These are phyloP conservation scores for Parastagonospora nodorum DNA, from an alignment of 2,329 filamentous ascomycete genomes.

Conservation along the genomic window DNA sequence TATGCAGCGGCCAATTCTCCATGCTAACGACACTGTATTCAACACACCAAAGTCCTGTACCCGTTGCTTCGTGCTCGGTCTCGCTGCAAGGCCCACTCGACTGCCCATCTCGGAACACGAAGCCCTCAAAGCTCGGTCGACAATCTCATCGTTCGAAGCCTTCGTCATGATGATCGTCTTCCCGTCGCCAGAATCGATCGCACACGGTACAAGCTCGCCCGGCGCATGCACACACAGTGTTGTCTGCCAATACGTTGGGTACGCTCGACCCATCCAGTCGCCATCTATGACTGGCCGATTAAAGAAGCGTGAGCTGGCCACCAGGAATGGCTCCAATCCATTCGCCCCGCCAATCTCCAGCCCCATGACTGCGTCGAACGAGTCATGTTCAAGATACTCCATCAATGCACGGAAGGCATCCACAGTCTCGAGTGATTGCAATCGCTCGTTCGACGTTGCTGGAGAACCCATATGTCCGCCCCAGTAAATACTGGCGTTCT, in stretches of 20 bases:
- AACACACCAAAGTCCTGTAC: no score
- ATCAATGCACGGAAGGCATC: neutral
- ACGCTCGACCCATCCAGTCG: constrained; percentile 10
- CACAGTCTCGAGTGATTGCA: neutral
- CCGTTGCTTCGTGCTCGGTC: no score
- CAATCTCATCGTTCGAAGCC: no score
- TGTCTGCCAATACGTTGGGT: constrained; percentile 6
- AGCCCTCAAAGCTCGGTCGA: no score
- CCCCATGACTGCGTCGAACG: neutral
- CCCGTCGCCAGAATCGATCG: no score
- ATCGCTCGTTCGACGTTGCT: neutral
- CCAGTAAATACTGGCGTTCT: neutral
- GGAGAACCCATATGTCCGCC: neutral
- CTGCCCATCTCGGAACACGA: no score
- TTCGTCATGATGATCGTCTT: no score
- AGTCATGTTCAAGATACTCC: neutral
- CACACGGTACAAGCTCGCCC: no score
- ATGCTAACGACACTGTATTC: no score
- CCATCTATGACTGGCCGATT: constrained; percentile 42
- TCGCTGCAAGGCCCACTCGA: no score
- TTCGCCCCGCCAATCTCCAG: constrained; percentile 4
- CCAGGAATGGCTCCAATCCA: constrained; percentile 3
- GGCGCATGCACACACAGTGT: neutral
- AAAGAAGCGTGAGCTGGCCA: neutral
- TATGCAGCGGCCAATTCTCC: no score